Base-by-base conservation (phyloP, 148 eudicot genomes). In the Rhododendron ovatum region DNA sequence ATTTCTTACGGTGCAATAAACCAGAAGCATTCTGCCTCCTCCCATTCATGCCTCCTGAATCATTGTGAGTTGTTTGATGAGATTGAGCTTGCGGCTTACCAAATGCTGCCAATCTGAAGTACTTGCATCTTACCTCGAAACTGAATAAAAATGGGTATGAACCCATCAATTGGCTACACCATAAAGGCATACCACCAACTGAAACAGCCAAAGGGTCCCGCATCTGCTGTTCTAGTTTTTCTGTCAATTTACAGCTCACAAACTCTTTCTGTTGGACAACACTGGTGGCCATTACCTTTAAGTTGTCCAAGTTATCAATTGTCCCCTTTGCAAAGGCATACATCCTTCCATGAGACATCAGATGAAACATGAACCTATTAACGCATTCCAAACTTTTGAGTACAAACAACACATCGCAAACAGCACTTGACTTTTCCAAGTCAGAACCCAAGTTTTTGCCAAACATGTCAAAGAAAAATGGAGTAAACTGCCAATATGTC, bases 191-290 rank as follows among this genome's bases (percentile, higher is more conserved):
- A 83, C 95, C 95, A 76, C 98, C 98, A 83, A 88, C 80, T 65
- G 94, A 95, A 65, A 93, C 88, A 41, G 93, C 87, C 82, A 96
- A 88, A 76, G 98, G 92, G 86, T 97, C 98, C 88, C 94, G 91
- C 93, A 97, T 89, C 88, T 95, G 98, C 90, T 94, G 98, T 88
- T 93, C 94, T 84, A 97, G 87, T 88, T 95, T 97, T 84, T 97
- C 98, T n/a, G 98, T 92, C 89, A 97, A 87, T 85, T 92, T 94
- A 82, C 85, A 88, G 88, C 90, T 97, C 84, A 94, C 94, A 88
- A 97, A 95, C 83, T 95, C 95, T 88, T 89, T 85, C 85, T 91
- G 91, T 63, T 92, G 80, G 57, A 93, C 83, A 50, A 78, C 90
- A 85, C 90, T 88, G 85, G 89, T 89, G 86, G 88, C 89, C 67